Evolutionary conservation across 2,329 filamentous ascomycete species (phyloP), one percentile per base, ranked within the genome.

Genomic region (Pyrenophora tritici-repentis): DNA sequence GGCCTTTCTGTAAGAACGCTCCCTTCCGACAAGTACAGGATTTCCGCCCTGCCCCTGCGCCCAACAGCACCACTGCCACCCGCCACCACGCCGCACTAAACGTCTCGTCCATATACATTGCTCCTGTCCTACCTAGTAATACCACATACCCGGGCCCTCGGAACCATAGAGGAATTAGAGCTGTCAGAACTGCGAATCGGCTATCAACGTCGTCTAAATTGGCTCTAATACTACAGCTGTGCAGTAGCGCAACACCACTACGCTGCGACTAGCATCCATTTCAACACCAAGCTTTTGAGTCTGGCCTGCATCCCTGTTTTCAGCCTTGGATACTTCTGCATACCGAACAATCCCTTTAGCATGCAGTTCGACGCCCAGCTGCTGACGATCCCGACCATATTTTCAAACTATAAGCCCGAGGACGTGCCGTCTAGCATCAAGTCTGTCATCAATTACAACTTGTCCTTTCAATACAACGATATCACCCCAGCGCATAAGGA

Each of bases 201-300:
- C 55, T 50, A 48, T 40, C 50, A 56, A 57, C 51, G 52, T 58
- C 52, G 56, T 63, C 53, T 55, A 63, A 66, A 56, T 65, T 61
- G 20, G 49, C 57, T 61, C 64, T 53, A 61, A 64, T 50, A 50
- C 62, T 59, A 53, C 58, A 59, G 51, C 55, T 47, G 48, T 67
- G 64, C 66, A 68, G 62, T 66, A 68, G 67, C 61, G 64, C 62
- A 63, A 59, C 35, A 61, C 63, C 59, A 62, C 56, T 52, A 47
- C 55, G 56, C 61, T 62, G 60, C 63, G 55, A 53, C 57, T 56
- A 55, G 58, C 60, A 57, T 64, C 53, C 59, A 62, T 58, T 55
- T 55, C 51, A 52, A 59, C 58, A 62, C 60, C 54, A 58, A 47
- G 37, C 49, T 55, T 43, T 48, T 64, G 53, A 46, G 50, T 54